Percentiles rank a stretch among this genome's conserved stretches.
Conservation (phyloP, 495 filamentous ascomycete genomes). For the Pyronema omphalodes region DNA sequence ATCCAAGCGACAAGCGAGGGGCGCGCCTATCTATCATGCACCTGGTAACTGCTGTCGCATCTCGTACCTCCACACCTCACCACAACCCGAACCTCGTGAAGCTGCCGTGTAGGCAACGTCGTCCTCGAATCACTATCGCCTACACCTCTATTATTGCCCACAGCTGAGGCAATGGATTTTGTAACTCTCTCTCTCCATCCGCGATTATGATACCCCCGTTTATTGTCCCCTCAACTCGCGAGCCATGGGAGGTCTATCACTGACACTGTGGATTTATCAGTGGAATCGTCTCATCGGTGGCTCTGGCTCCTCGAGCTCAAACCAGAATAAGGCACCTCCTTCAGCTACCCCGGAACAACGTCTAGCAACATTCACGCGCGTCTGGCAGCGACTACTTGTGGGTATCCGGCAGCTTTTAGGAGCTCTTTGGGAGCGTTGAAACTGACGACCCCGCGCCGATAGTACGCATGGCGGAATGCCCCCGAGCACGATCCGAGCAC, state of each 20-base stretch:
- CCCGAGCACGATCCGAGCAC: slow-evolving; percentile 33
- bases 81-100: too few species aligned
- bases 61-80: too few species aligned
- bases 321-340: slow-evolving; percentile 32
- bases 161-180: neutral
- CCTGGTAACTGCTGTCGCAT: too few species aligned
- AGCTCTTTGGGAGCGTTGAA: neutral
- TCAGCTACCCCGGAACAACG: slow-evolving; percentile 67
- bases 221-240: slow-evolving; percentile 1
- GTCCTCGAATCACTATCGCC: too few species aligned
- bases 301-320: slow-evolving; percentile 44
- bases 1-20: too few species aligned
- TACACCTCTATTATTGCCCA: too few species aligned
- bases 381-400: slow-evolving; percentile 72
- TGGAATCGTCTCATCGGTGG: slow-evolving; percentile 84
- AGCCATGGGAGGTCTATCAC: slow-evolving; percentile 9
- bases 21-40: too few species aligned
- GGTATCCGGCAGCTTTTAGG: slow-evolving; percentile 12
- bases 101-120: too few species aligned
- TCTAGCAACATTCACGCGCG: slow-evolving; percentile 72
- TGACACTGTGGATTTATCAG: slow-evolving; percentile 29
- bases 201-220: neutral
- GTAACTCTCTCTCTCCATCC: neutral
- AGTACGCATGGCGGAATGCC: slow-evolving; percentile 31
- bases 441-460: slow-evolving; percentile 10